Evolutionary conservation across 768 basidiomycete species (phyloP).

Genomic region (Lyophyllum shimeji): DNA sequence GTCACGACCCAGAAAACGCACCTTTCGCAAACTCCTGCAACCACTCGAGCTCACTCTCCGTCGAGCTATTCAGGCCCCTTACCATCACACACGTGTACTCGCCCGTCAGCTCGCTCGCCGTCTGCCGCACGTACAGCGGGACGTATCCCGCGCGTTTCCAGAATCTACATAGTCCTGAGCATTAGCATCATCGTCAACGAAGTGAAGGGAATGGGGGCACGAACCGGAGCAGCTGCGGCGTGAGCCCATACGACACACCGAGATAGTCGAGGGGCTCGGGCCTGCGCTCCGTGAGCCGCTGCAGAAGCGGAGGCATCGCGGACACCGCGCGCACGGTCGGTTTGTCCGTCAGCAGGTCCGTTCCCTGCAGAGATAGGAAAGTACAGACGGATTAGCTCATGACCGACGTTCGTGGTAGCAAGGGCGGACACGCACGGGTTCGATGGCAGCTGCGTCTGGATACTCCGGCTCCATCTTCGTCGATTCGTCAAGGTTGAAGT

Average conservation of each 20-base stretch:
- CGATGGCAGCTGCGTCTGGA: slow-evolving; percentile 53
- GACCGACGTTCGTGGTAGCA: neutral
- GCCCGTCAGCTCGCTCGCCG: slow-evolving; percentile 91
- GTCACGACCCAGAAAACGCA: too few species aligned
- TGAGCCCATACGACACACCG: slow-evolving; percentile 95
- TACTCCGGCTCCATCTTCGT: slow-evolving; percentile 52
- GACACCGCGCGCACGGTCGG: slow-evolving; percentile 69
- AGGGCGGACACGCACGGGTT: slow-evolving; percentile 30
- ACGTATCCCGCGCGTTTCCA: slow-evolving; percentile 95
- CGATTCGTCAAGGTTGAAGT: slow-evolving; percentile 82
- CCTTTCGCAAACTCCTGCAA: slow-evolving; percentile 86
- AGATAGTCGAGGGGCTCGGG: slow-evolving; percentile 92
- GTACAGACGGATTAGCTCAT: neutral
- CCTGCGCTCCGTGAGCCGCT: slow-evolving; percentile 84
- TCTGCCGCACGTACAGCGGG: slow-evolving; percentile 92
- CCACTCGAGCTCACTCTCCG: slow-evolving; percentile 72
- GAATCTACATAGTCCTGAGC: slow-evolving; percentile 68
- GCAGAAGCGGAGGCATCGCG: slow-evolving; percentile 91
- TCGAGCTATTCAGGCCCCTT: slow-evolving; percentile 71
- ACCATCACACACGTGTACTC: slow-evolving; percentile 98
- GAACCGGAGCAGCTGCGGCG: slow-evolving; percentile 81
- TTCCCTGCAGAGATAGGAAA: slow-evolving; percentile 22
- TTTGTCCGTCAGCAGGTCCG: slow-evolving; percentile 71
- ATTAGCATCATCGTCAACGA: too few species aligned
- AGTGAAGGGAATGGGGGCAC: too few species aligned